These are phyloP conservation scores for Trichoderma koningiopsis DNA, from an alignment of 2,329 filamentous ascomycete genomes.

Conservation along the genomic window DNA sequence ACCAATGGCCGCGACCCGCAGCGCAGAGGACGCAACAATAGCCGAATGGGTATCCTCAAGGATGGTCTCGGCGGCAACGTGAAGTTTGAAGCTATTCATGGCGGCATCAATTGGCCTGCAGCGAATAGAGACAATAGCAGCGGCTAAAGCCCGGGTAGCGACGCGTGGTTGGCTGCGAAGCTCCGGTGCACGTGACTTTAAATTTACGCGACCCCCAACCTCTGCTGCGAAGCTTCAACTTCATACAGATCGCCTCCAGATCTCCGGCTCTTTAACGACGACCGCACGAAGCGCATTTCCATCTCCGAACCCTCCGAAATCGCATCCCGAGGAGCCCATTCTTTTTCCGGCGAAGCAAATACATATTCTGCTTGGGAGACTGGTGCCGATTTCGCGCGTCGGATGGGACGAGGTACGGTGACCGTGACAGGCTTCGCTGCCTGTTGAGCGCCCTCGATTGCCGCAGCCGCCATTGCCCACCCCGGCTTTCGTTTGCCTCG, in stretches of 20 bases:
- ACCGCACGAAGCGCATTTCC: slow-evolving; percentile 26
- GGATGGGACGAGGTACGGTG: slow-evolving; percentile 51
- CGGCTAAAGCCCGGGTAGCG: slow-evolving; percentile 24
- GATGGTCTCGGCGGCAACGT: background rate
- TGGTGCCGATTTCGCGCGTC: slow-evolving; percentile 36
- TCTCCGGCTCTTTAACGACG: slow-evolving; percentile 29
- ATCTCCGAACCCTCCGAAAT: slow-evolving; percentile 13
- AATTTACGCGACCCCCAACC: slow-evolving; percentile 44
- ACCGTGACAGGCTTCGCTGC: slow-evolving; percentile 54
- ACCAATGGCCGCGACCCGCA: background rate
- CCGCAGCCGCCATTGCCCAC: slow-evolving; percentile 8
- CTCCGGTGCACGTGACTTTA: slow-evolving; percentile 46
- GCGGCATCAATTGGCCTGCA: slow-evolving; percentile 3
- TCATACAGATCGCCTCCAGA: slow-evolving; percentile 32
- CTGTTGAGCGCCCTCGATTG: slow-evolving; percentile 43
- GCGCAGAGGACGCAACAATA: background rate
- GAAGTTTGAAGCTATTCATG: background rate
- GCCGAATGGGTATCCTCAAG: background rate
- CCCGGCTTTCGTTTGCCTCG: slow-evolving; percentile 23
- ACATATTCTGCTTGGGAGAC: background rate
- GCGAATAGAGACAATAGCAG: slow-evolving; percentile 6
- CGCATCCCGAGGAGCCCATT: background rate
- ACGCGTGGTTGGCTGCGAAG: slow-evolving; percentile 22
- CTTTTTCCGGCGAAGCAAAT: background rate
- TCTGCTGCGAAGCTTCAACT: slow-evolving; percentile 37